Evolutionary conservation across 2,329 filamentous ascomycete genomes (phyloP).

Genomic region (Talaromyces amestolkiae): DNA sequence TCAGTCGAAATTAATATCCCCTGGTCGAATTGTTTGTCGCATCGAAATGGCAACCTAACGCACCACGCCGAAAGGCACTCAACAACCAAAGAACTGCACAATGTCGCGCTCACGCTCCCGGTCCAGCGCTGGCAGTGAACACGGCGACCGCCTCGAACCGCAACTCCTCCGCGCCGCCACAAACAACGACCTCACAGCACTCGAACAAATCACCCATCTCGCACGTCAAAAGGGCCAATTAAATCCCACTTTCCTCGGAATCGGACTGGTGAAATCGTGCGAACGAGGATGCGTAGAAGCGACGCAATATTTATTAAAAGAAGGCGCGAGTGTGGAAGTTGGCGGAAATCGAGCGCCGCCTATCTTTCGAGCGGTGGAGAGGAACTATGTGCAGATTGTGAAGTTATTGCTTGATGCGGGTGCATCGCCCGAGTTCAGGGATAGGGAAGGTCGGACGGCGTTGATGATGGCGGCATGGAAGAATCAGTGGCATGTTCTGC

Average conservation of each 20-base stretch:
- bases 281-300: slow-evolving; percentile 36
- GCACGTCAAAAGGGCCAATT: slow-evolving; percentile 38
- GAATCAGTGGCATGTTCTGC: slow-evolving; percentile 40
- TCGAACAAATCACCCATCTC: slow-evolving; percentile 32
- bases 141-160: slow-evolving; percentile 41
- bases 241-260: slow-evolving; percentile 38
- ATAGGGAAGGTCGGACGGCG: slow-evolving; percentile 47
- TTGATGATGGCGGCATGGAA: slow-evolving; percentile 47
- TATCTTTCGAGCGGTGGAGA: slow-evolving; percentile 39
- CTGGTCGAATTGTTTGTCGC: neutral
- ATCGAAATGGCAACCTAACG: neutral
- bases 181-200: slow-evolving; percentile 34
- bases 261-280: slow-evolving; percentile 42
- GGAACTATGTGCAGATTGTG: slow-evolving; percentile 44
- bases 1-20: neutral
- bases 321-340: slow-evolving; percentile 40
- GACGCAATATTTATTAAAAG: slow-evolving; percentile 36
- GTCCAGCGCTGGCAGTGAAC: slow-evolving; percentile 35
- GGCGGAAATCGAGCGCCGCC: slow-evolving; percentile 32
- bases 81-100: neutral
- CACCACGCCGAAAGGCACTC: neutral
- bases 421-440: slow-evolving; percentile 33
- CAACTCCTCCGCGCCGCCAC: slow-evolving; percentile 42
- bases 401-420: slow-evolving; percentile 42
- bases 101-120: slow-evolving; percentile 20